A percentile compares a stretch with the other conserved stretches of the same genome.
Evolutionary conservation across 2,329 filamentous ascomycete genomes (phyloP).

Genomic region (Colletotrichum phormii): DNA sequence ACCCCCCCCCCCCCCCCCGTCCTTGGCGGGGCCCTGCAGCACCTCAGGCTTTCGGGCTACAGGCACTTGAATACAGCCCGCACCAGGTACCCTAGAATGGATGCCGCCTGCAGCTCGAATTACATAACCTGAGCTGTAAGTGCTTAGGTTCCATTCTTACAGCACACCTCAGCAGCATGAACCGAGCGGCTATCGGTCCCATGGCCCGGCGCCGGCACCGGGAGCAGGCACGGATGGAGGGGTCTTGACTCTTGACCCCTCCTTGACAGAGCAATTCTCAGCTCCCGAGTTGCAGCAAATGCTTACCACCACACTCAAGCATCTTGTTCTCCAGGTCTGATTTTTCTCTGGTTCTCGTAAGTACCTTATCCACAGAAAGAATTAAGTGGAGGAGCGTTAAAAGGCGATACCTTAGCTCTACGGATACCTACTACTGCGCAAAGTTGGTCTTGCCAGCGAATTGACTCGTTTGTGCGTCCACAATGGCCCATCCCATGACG

Average conservation of each 20-base stretch:
- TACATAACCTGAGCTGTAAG: not conserved
- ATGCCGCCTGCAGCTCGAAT: not conserved
- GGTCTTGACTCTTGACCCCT: not conserved
- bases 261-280: constrained; percentile 1
- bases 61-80: not conserved
- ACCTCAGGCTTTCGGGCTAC: not conserved
- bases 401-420: not conserved
- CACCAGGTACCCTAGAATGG: too few species aligned
- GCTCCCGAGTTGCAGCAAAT: not conserved
- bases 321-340: constrained; percentile 10
- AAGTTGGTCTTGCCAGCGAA: not conserved
- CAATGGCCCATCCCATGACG: constrained; percentile 29
- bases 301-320: not conserved
- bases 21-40: not conserved
- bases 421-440: not conserved
- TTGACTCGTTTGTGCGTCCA: constrained; percentile 19
- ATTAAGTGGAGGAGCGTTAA: constrained; percentile 11
- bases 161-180: not conserved
- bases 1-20: not conserved
- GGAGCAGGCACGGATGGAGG: constrained; percentile 17
- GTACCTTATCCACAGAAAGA: constrained; percentile 12
- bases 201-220: constrained; percentile 15
- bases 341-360: not conserved
- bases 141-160: not conserved
- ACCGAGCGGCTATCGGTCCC: not conserved